Evolutionary conservation across 2,329 filamentous ascomycete species (phyloP).

Genomic region (Penicillium sp.): DNA sequence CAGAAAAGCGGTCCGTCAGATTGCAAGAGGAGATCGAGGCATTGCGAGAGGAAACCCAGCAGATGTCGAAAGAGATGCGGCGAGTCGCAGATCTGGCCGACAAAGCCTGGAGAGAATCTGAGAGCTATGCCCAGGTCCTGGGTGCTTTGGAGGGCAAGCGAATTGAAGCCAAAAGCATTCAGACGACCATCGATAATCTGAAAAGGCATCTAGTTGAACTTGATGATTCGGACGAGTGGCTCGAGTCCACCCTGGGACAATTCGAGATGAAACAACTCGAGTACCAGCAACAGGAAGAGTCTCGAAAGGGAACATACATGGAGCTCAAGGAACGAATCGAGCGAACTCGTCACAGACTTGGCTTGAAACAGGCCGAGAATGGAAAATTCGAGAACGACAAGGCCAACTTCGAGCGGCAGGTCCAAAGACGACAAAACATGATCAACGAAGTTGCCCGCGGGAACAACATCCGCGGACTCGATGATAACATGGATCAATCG

Average conservation of each 20-base stretch:
- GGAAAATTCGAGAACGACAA: slow-evolving; percentile 83
- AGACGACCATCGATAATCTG: slow-evolving; percentile 66
- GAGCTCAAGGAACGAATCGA: slow-evolving; percentile 56
- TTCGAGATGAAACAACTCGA: slow-evolving; percentile 70
- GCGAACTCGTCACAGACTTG: slow-evolving; percentile 40
- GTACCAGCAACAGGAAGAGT: slow-evolving; percentile 60
- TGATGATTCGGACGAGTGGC: slow-evolving; percentile 69
- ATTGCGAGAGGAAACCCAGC: slow-evolving; percentile 58
- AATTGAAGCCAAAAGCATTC: slow-evolving; percentile 65
- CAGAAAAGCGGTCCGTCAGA: slow-evolving; percentile 60
- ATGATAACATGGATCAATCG: slow-evolving; percentile 68
- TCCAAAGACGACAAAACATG: slow-evolving; percentile 65
- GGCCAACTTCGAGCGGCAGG: slow-evolving; percentile 76
- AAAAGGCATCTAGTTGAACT: slow-evolving; percentile 70
- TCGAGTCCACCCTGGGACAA: slow-evolving; percentile 66
- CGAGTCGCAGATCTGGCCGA: slow-evolving; percentile 50
- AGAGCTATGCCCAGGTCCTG: slow-evolving; percentile 68
- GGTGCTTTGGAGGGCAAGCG: slow-evolving; percentile 71
- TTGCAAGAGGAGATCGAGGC: slow-evolving; percentile 60
- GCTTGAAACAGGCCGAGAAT: slow-evolving; percentile 42
- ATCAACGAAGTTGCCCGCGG: slow-evolving; percentile 71
- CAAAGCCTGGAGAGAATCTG: slow-evolving; percentile 67
- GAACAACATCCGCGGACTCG: slow-evolving; percentile 79
- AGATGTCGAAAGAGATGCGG: slow-evolving; percentile 49
- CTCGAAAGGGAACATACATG: slow-evolving; percentile 60